phyloP scores from a whole-genome alignment of 139 green algal genomes.

The Closterium sp. region DNA sequence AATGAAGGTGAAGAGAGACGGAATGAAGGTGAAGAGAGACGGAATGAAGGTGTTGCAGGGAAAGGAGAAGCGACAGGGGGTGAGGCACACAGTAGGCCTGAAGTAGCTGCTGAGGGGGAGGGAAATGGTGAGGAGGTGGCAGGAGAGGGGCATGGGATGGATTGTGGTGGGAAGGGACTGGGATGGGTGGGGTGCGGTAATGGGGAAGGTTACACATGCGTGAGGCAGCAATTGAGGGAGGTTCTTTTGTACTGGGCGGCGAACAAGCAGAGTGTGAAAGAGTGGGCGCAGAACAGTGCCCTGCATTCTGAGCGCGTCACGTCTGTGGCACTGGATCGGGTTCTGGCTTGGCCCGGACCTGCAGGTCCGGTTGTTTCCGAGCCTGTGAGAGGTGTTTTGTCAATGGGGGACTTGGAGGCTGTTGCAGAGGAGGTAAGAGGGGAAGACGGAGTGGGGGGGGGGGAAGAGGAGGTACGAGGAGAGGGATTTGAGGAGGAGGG shows the following conservation, averaged over 20 bases:
- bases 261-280: not conserved
- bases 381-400: not conserved
- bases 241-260: not conserved
- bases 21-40: not conserved
- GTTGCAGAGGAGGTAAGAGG: not conserved
- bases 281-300: not conserved
- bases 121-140: too few relatives aligned
- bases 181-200: not conserved
- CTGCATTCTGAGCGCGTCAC: not conserved
- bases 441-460: not conserved
- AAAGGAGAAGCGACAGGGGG: too few relatives aligned
- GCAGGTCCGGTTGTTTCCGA: not conserved
- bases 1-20: not conserved
- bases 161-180: too few relatives aligned
- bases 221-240: not conserved
- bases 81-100: too few relatives aligned
- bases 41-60: too few relatives aligned
- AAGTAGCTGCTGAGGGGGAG: too few relatives aligned
- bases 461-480: not conserved
- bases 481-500: not conserved
- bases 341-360: not conserved
- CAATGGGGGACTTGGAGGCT: not conserved
- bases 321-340: not conserved
- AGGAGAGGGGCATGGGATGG: too few relatives aligned
- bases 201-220: not conserved